Conservation (phyloP, 345 rosid genomes). For the Lepidium aucheri region DNA sequence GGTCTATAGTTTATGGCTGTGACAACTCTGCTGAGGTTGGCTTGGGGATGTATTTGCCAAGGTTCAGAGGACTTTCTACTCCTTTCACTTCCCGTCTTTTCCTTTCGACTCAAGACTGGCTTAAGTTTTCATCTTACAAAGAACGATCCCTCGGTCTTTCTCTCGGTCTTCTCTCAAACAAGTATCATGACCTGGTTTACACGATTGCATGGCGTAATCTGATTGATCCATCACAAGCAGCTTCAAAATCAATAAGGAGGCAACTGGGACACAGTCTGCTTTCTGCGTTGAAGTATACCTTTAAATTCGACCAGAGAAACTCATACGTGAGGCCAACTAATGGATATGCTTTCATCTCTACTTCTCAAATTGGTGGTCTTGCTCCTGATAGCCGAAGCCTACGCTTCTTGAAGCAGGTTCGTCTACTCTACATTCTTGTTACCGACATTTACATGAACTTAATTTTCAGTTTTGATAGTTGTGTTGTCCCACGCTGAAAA, state of each 20-base stretch:
- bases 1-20: slow-evolving; percentile 68
- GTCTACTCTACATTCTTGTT: slow-evolving; percentile 3
- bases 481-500: not conserved
- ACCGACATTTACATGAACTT: not conserved
- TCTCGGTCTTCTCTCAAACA: slow-evolving; percentile 62
- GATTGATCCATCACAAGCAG: slow-evolving; percentile 64
- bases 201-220: slow-evolving; percentile 70
- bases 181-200: slow-evolving; percentile 66
- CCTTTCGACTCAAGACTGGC: slow-evolving; percentile 84
- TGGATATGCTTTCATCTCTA: slow-evolving; percentile 74
- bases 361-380: slow-evolving; percentile 79
- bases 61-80: slow-evolving; percentile 47
- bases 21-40: slow-evolving; percentile 79
- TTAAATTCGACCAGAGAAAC: slow-evolving; percentile 68
- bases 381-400: slow-evolving; percentile 80
- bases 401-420: slow-evolving; percentile 83
- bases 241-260: slow-evolving; percentile 64
- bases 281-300: slow-evolving; percentile 70
- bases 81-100: slow-evolving; percentile 64
- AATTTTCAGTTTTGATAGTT: not conserved
- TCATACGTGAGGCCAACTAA: slow-evolving; percentile 70
- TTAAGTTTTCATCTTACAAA: slow-evolving; percentile 70
- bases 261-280: slow-evolving; percentile 84
- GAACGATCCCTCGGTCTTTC: slow-evolving; percentile 80
- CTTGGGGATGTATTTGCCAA: slow-evolving; percentile 68